A percentile compares a stretch with the other conserved stretches of the same genome.
phyloP scores from a whole-genome alignment of 768 basidiomycete genomes.

The Amanita muscaria region DNA sequence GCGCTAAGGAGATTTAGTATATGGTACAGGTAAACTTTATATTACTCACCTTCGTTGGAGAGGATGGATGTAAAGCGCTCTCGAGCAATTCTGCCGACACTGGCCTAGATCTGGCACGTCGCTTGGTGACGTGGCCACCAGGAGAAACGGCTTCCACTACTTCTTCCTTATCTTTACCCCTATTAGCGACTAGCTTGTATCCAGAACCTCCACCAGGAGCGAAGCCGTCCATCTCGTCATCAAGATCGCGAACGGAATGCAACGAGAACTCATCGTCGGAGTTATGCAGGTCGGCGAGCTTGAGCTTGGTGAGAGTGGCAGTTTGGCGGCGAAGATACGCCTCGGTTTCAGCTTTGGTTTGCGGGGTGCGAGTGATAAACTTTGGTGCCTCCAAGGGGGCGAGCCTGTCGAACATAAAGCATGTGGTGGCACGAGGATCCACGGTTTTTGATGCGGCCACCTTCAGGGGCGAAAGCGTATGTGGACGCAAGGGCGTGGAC shows the following conservation, averaged over 20 bases:
- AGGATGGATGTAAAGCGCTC: constrained; percentile 35
- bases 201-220: constrained; percentile 12
- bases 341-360: constrained; percentile 48
- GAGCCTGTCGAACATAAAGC: constrained; percentile 38
- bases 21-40: not conserved
- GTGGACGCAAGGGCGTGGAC: constrained; percentile 48
- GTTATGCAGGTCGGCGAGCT: constrained; percentile 46
- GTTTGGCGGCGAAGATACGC: constrained; percentile 42
- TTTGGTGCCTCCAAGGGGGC: constrained; percentile 47
- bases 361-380: constrained; percentile 40
- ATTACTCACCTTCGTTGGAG: constrained; percentile 32
- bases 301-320: constrained; percentile 54
- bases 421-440: constrained; percentile 28
- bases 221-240: constrained; percentile 23
- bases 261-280: constrained; percentile 38
- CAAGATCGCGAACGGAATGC: constrained; percentile 47
- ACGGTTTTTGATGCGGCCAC: constrained; percentile 29
- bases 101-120: constrained; percentile 65
- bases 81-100: constrained; percentile 59
- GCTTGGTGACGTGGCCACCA: constrained; percentile 67
- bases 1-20: constrained; percentile 1
- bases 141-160: constrained; percentile 66
- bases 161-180: constrained; percentile 42
- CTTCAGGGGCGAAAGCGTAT: constrained; percentile 40
- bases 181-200: constrained; percentile 12